A percentile compares a stretch with the other conserved stretches of the same genome.
Evolutionary conservation across 331 rosid species (phyloP).

Genomic region (Pyracantha coccinea): DNA sequence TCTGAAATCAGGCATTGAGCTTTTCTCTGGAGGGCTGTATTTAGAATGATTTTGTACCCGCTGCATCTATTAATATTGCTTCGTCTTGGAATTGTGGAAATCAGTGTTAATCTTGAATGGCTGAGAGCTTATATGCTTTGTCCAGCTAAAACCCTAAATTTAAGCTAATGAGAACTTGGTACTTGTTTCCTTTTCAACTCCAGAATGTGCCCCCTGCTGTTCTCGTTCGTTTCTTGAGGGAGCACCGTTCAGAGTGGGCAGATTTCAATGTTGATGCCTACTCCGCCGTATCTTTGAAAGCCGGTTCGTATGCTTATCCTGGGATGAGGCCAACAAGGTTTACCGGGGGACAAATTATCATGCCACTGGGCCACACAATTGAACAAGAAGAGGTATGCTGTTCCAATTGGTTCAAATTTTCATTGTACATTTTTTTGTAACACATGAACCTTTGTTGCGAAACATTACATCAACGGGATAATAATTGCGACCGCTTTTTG

Average conservation of each 20-base stretch:
- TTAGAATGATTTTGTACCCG: background rate
- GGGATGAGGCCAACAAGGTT: conserved; percentile 89
- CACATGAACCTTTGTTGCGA: background rate
- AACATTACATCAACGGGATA: background rate
- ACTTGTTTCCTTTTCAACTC: conserved; percentile 9
- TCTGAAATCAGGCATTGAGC: background rate
- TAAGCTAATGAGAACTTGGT: background rate
- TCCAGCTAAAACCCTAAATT: background rate
- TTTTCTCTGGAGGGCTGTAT: background rate
- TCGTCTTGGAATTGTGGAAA: background rate
- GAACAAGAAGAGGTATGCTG: conserved; percentile 81
- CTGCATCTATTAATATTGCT: background rate
- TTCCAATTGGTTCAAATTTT: background rate
- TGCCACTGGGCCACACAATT: conserved; percentile 98
- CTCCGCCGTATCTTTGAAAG: conserved; percentile 63
- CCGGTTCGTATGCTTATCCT: conserved; percentile 72
- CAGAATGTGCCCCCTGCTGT: conserved; percentile 90
- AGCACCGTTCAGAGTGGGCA: conserved; percentile 99
- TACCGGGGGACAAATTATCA: conserved; percentile 92
- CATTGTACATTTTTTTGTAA: background rate
- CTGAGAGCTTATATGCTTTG: background rate
- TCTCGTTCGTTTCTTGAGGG: conserved; percentile 85
- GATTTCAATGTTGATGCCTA: conserved; percentile 96
- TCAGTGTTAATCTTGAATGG: background rate
- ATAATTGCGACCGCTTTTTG: background rate